Evolutionary conservation across 1,139 yeast species (phyloP).

Genomic region (Hanseniaspora sp.): DNA sequence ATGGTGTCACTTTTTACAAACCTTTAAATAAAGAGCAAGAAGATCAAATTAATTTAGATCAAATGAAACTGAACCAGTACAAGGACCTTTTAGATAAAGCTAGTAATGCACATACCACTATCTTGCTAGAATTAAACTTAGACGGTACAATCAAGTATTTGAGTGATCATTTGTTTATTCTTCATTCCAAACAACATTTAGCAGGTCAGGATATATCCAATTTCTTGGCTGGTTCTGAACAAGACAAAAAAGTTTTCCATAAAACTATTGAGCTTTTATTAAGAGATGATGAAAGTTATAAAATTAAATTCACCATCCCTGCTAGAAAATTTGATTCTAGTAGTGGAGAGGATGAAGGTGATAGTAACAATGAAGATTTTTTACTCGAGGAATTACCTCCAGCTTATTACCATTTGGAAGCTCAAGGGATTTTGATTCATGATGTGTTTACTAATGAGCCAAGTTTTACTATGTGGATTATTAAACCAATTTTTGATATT

Average conservation of each 20-base stretch:
- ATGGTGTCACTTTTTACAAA: conserved; percentile 10
- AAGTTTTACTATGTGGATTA: conserved; percentile 85
- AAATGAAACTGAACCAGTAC: conserved; percentile 21
- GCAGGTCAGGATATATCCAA: conserved; percentile 50
- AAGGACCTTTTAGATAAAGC: conserved; percentile 32
- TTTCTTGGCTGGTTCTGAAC: conserved; percentile 54
- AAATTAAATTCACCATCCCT: conserved; percentile 51
- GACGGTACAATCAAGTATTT: conserved; percentile 68
- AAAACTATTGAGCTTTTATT: conserved; percentile 65
- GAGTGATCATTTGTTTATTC: conserved; percentile 50
- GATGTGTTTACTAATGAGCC: conserved; percentile 48
- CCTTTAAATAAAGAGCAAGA: neutral
- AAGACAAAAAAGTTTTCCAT: conserved; percentile 57
- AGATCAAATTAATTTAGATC: neutral
- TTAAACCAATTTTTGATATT: conserved; percentile 62
- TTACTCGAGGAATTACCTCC: conserved; percentile 30
- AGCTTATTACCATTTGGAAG: conserved; percentile 48
- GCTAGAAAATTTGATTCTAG: conserved; percentile 37
- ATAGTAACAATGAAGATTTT: conserved; percentile 34
- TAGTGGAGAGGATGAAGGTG: conserved; percentile 23
- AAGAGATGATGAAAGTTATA: conserved; percentile 61
- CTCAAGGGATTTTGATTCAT: conserved; percentile 88
- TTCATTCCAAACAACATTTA: conserved; percentile 49
- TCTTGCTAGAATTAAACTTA: conserved; percentile 73
- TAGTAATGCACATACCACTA: conserved; percentile 60